Evolutionary conservation across 2,329 filamentous ascomycete genomes (phyloP), one percentile per base, ranked within the genome.

Genomic region (Ophiocordyceps unilateralis): DNA sequence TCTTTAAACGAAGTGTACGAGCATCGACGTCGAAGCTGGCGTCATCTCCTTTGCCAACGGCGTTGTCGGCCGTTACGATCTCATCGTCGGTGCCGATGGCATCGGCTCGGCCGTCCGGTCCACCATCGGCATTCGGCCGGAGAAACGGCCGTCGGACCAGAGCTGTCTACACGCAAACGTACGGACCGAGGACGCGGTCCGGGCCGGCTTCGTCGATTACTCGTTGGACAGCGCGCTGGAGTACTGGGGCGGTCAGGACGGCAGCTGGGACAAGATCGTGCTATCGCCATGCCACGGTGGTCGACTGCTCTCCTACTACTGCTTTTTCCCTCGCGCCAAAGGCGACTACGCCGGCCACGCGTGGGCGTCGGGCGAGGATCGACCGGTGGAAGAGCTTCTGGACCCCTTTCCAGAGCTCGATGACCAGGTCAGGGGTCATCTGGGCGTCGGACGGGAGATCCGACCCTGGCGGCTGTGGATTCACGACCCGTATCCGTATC

Each of bases 221-320:
- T 75, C 74, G 0, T 52, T 67, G 28, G 56, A 82, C 58, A 63
- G 56, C 22, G 78, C 77, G 0, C 62, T 83, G 0, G 75, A 83
- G 56, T 83, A 81, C 62, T 83, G 78, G 78, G 79, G 79, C 22
- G 79, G 79, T 1, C 70, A 76, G 42, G 72, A 77, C 43, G 63
- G 60, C 44, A 75, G 73, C 51, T 74, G 65, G 66, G 73, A 81
- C 57, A 83, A 83, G 65, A 82, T 83, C 45, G 78, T 83, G 5
- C 62, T 83, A 2, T 81, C 76, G 0, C 76, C 78, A 5, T 83
- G 79, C 60, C 78, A 81, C 52, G 71, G 70, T 20, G 77, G 78
- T 43, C 71, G 71, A 46, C 60, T 81, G 3, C 64, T 81, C 3
- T 80, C 76, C 0, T 83, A 79, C 60, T 83, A 83, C 59, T 81